These are phyloP conservation scores for Fusarium bulbicola DNA, from an alignment of 2,329 filamentous ascomycete species.

Conservation along the genomic window DNA sequence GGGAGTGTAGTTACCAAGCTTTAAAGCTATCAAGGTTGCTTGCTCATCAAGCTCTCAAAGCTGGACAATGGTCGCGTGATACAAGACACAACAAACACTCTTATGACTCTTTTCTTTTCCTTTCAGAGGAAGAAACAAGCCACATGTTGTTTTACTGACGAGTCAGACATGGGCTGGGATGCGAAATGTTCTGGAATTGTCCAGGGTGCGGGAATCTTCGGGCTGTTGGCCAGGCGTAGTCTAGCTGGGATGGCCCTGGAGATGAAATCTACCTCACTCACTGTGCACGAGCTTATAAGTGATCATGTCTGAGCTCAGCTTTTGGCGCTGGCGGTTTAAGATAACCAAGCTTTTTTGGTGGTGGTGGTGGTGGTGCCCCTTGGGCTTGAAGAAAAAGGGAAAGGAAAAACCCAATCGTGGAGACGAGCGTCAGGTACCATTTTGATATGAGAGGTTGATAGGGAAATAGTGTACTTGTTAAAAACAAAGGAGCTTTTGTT, in stretches of 20 bases:
- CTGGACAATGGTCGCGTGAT: constrained; percentile 17
- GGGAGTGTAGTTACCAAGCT: background rate
- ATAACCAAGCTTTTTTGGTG: constrained; percentile 11
- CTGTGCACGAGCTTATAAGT: constrained; percentile 17
- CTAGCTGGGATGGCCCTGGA: constrained; percentile 23
- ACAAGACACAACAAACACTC: background rate
- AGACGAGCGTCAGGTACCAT: constrained; percentile 18
- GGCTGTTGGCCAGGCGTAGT: constrained; percentile 24
- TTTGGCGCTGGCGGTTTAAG: background rate
- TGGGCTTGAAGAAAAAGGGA: constrained; percentile 12
- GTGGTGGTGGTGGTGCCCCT: background rate
- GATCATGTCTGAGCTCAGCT: background rate
- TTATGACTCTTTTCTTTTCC: background rate
- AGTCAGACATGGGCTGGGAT: constrained; percentile 17
- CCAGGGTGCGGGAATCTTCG: constrained; percentile 21
- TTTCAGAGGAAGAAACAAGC: background rate
- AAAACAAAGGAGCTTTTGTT: background rate
- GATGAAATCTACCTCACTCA: constrained; percentile 27
- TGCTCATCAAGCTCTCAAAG: background rate
- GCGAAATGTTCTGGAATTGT: constrained; percentile 30
- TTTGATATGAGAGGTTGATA: constrained; percentile 1
- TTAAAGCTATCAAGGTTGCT: background rate
- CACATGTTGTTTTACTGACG: background rate
- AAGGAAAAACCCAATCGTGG: constrained; percentile 26
- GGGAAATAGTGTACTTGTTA: background rate